Percentiles rank a stretch among this genome's conserved stretches.
phyloP scores from a whole-genome alignment of 164 flowering plant genomes.

The Litsea cubeba region DNA sequence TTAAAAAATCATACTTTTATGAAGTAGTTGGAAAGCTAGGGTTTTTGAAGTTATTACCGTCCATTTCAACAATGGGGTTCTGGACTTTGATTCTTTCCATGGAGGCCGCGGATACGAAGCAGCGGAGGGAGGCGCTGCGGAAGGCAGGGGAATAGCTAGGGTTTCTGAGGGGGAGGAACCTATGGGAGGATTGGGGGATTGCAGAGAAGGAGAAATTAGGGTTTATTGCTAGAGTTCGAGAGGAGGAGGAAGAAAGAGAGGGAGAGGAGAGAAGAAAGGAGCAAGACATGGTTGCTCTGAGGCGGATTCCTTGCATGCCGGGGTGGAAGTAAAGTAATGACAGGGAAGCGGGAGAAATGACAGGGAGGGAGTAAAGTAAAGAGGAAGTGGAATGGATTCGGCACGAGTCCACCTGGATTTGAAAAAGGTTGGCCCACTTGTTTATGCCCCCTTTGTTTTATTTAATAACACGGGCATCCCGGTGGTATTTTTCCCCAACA shows the following conservation, averaged over 20 bases:
- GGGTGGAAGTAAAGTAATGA: not conserved
- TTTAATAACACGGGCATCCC: no score
- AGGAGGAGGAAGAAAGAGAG: slow-evolving; percentile 1
- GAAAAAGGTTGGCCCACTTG: no score
- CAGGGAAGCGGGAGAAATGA: no score
- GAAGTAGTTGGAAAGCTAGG: not conserved
- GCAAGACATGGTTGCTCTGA: slow-evolving; percentile 2
- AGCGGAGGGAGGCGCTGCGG: slow-evolving; percentile 45
- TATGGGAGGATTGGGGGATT: slow-evolving; percentile 7
- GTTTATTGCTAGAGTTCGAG: not conserved
- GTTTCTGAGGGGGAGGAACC: slow-evolving; percentile 7
- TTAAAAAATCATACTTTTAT: no score
- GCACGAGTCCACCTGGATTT: no score
- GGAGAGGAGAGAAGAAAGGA: not conserved
- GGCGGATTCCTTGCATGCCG: not conserved
- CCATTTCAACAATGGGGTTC: slow-evolving; percentile 94
- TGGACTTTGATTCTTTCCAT: slow-evolving; percentile 49
- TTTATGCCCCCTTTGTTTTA: no score
- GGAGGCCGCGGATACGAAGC: slow-evolving; percentile 46
- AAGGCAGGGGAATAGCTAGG: slow-evolving; percentile 18
- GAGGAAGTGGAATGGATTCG: no score
- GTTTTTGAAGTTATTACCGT: slow-evolving; percentile 37
- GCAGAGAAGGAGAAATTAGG: slow-evolving; percentile 10
- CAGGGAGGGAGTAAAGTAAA: no score
- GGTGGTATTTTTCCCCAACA: no score